These are phyloP conservation scores for Globisporangium emineosum DNA, from an alignment of 352 stramenopile genomes.

Conservation along the genomic window DNA sequence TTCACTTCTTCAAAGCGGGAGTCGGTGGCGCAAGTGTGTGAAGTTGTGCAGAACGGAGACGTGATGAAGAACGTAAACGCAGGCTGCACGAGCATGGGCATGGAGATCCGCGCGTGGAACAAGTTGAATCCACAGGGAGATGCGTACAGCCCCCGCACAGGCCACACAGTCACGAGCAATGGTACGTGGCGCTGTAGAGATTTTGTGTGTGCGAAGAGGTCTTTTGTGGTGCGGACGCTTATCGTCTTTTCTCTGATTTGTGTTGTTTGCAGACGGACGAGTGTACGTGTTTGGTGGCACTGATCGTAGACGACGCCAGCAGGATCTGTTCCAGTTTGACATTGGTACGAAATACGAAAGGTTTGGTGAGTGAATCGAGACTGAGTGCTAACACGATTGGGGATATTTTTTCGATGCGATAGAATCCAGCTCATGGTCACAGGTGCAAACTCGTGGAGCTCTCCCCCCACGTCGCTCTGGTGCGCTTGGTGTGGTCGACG, in stretches of 20 bases:
- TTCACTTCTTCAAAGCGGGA: slow-evolving; percentile 9
- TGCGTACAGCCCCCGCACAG: slow-evolving; percentile 80
- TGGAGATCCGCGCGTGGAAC: slow-evolving; percentile 77
- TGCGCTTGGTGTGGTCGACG: slow-evolving; percentile 73
- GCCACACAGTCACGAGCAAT: slow-evolving; percentile 81
- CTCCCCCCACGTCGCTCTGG: slow-evolving; percentile 73
- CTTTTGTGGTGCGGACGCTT: neutral
- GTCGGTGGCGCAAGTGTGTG: neutral
- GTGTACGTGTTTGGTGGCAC: slow-evolving; percentile 88
- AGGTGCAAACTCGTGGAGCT: slow-evolving; percentile 60
- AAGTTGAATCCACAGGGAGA: slow-evolving; percentile 73
- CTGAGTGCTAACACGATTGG: neutral
- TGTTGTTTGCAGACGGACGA: slow-evolving; percentile 40
- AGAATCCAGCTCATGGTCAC: slow-evolving; percentile 63
- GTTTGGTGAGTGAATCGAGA: neutral
- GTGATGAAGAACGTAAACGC: neutral
- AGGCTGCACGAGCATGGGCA: slow-evolving; percentile 17
- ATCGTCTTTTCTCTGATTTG: neutral
- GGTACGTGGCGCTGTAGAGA: slow-evolving; percentile 21
- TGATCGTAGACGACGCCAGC: slow-evolving; percentile 69
- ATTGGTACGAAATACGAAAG: slow-evolving; percentile 32
- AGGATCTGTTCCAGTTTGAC: slow-evolving; percentile 86
- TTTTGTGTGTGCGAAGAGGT: neutral
- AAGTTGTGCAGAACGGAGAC: neutral
- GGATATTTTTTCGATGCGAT: slow-evolving; percentile 3